Percentiles rank a stretch among this genome's conserved stretches.
phyloP scores from a whole-genome alignment of 495 filamentous ascomycete species.

The Penicillium maclennaniae region DNA sequence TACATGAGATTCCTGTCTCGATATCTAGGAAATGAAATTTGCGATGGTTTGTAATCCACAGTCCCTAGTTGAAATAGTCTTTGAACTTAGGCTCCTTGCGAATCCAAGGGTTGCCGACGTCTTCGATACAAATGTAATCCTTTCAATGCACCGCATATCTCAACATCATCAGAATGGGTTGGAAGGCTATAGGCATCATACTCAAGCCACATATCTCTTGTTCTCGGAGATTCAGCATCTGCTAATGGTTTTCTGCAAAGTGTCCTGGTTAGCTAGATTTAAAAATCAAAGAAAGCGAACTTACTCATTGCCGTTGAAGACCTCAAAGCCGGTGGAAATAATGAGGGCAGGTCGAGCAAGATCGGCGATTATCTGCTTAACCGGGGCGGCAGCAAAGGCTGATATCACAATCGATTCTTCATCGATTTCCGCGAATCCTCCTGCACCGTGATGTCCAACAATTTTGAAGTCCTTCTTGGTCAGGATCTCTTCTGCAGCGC shows the following conservation, averaged over 20 bases:
- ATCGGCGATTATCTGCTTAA: conserved; percentile 37
- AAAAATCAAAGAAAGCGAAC: conserved; percentile 23
- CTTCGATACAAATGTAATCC: conserved; percentile 26
- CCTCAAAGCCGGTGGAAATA: conserved; percentile 23
- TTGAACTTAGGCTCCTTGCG: conserved; percentile 19
- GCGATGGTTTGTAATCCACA: too few relatives aligned
- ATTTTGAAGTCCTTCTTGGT: conserved; percentile 33
- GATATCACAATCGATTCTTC: conserved; percentile 33
- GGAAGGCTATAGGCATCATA: conserved; percentile 27
- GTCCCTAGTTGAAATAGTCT: too few relatives aligned
- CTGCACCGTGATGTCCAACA: conserved; percentile 34
- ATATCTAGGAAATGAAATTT: too few relatives aligned
- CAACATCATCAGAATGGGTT: conserved; percentile 24
- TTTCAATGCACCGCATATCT: conserved; percentile 25
- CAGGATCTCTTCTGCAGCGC: conserved; percentile 29
- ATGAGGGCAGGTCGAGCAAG: conserved; percentile 33
- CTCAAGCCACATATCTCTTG: conserved; percentile 33
- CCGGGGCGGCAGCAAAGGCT: conserved; percentile 27
- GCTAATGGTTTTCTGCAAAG: conserved; percentile 27
- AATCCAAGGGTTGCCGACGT: conserved; percentile 19
- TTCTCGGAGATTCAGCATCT: conserved; percentile 38
- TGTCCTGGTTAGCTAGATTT: conserved; percentile 22
- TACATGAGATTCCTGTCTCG: too few relatives aligned
- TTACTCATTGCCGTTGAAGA: conserved; percentile 28
- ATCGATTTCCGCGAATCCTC: conserved; percentile 39